Evolutionary conservation across 345 rosid genomes (phyloP), one percentile per base, ranked within the genome.

Genomic region (Adansonia digitata): DNA sequence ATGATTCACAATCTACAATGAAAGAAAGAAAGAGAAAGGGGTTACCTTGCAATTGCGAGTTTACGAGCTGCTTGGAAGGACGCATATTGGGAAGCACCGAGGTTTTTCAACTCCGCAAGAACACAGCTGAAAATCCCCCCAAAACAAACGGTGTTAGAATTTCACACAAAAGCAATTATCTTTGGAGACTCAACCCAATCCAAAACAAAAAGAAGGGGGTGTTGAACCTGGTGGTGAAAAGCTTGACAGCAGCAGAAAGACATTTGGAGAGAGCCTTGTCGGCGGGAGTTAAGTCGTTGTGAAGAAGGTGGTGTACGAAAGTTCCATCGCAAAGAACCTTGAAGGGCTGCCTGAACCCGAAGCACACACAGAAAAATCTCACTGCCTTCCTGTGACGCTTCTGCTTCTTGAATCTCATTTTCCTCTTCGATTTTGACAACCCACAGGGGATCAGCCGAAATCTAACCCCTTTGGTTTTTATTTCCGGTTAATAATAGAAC

Each of bases 301-400:
- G 73, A 7, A 93, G 81, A 48, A 90, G 91, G 77, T 93, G 93
- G 60, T 91, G 92, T 29, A 95, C 79, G 74, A 95, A 90, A 0
- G 98, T 93, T 0, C 97, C 97, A 72, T 95, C 99, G 53, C 94
- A 93, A 0, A 93, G 84, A 42, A 93, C 85, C 81, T 93, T 93
- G 85, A 77, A 93, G 0, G 99, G 94, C 73, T 88, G 91, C 37
- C 97, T 82, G 77, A 93, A 91, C 1, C 93, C 97, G 51, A 79
- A 90, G 74, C 94, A 89, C 2, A 88, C 89, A 0, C 90, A 85
- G 85, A 82, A 90, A 85, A 93, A 93, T 69, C 84, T 89, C 77
- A 95, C 92, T 0, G 85, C 77, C 84, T 83, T 85, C 55, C 98
- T 85, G 75, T 89, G 93, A 7, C 93, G 89, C 86, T 88, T 91